Evolutionary conservation across 2,329 filamentous ascomycete species (phyloP).

Genomic region (Ophiostoma angusticollis): DNA sequence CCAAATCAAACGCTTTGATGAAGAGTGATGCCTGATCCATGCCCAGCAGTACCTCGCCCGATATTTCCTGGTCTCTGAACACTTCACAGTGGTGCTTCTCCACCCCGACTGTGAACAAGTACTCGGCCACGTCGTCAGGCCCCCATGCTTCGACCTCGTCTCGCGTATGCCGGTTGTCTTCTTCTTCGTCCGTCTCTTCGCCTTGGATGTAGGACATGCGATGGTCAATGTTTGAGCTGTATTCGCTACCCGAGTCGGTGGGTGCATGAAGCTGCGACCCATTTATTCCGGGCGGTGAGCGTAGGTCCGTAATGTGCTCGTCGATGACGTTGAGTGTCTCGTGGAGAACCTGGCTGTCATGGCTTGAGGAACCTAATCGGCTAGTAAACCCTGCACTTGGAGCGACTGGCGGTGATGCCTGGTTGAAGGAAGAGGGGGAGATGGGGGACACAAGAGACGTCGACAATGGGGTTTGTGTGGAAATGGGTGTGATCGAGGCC

Average conservation of each 20-base stretch:
- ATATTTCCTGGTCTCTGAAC: conserved; percentile 91
- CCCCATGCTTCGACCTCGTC: conserved; percentile 70
- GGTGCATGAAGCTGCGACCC: conserved; percentile 38
- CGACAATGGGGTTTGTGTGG: not conserved
- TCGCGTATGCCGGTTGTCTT: conserved; percentile 53
- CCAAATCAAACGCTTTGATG: conserved; percentile 88
- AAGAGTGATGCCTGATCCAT: conserved; percentile 95
- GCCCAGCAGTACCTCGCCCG: conserved; percentile 79
- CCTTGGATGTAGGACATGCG: conserved; percentile 86
- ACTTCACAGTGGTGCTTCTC: conserved; percentile 87
- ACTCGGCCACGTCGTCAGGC: conserved; percentile 72
- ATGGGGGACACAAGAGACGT: not conserved
- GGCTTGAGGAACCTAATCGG: conserved; percentile 23
- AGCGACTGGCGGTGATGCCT: conserved; percentile 8
- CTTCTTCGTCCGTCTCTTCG: conserved; percentile 90
- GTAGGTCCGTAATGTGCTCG: conserved; percentile 86
- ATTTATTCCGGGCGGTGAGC: conserved; percentile 36
- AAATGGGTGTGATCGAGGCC: conserved; percentile 17
- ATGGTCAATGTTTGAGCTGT: conserved; percentile 65
- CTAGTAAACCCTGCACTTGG: conserved; percentile 24
- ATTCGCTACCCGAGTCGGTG: conserved; percentile 79
- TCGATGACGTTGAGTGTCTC: conserved; percentile 94
- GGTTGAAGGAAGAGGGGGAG: conserved; percentile 12
- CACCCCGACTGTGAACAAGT: conserved; percentile 72
- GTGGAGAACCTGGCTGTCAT: conserved; percentile 71